Evolutionary conservation across 1,284 basidiomycete species (phyloP).

Genomic region (Ustilago trichophora): DNA sequence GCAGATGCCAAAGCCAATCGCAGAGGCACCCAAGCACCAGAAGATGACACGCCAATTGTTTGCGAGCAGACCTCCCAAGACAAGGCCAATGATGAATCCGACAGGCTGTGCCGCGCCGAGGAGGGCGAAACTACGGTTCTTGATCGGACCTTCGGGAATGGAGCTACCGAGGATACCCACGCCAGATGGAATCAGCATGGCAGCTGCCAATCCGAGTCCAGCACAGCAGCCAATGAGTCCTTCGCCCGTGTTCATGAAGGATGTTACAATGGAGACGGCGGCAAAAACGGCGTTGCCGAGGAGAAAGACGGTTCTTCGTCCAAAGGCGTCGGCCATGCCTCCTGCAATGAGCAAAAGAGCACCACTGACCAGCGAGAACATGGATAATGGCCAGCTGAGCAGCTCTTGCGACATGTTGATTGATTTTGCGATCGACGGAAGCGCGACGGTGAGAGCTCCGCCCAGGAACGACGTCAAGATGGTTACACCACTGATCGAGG

Average conservation of each 20-base stretch:
- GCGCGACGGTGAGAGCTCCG: slow-evolving; percentile 71
- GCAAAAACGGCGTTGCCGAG: slow-evolving; percentile 63
- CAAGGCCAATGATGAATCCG: slow-evolving; percentile 72
- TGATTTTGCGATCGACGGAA: slow-evolving; percentile 73
- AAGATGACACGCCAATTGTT: slow-evolving; percentile 74
- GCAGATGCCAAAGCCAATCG: slow-evolving; percentile 70
- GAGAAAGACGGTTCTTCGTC: slow-evolving; percentile 69
- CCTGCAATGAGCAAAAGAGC: slow-evolving; percentile 71
- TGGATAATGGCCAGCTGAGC: slow-evolving; percentile 76
- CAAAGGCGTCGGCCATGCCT: slow-evolving; percentile 68
- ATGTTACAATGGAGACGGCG: slow-evolving; percentile 59
- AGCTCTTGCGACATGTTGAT: slow-evolving; percentile 33
- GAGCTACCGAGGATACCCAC: slow-evolving; percentile 63
- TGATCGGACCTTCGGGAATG: slow-evolving; percentile 63
- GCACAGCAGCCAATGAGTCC: slow-evolving; percentile 62
- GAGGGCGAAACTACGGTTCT: slow-evolving; percentile 61
- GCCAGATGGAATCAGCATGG: slow-evolving; percentile 44
- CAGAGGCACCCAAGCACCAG: slow-evolving; percentile 72
- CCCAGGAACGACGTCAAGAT: slow-evolving; percentile 66
- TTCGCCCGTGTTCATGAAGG: slow-evolving; percentile 62
- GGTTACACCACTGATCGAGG: slow-evolving; percentile 49
- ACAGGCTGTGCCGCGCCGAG: slow-evolving; percentile 77
- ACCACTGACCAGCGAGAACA: slow-evolving; percentile 72
- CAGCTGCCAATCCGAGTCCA: slow-evolving; percentile 48
- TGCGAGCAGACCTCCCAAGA: slow-evolving; percentile 75